Conservation (phyloP, 1,139 yeast species). For the Geotrichum armillariae region DNA sequence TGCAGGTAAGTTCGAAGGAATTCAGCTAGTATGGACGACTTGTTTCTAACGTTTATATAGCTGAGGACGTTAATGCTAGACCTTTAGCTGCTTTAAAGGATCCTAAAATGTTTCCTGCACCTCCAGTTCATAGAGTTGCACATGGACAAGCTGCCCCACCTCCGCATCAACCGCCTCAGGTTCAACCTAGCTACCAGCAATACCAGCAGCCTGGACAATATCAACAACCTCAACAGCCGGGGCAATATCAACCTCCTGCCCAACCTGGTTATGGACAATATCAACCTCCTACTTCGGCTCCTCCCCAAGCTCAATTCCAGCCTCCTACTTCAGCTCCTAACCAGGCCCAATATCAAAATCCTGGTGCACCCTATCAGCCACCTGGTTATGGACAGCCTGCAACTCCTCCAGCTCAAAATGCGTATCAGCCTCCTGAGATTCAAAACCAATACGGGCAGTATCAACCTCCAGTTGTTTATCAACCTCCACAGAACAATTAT, state of each 20-base stretch:
- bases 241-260: constrained; percentile 1
- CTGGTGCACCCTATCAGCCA: neutral
- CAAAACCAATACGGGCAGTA: constrained; percentile 8
- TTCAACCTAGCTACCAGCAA: constrained; percentile 13
- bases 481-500: constrained; percentile 8
- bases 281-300: constrained; percentile 10
- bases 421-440: constrained; percentile 1
- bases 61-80: constrained; percentile 31
- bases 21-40: neutral
- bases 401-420: constrained; percentile 3
- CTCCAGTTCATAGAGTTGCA: constrained; percentile 46
- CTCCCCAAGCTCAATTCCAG: constrained; percentile 6
- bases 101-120: constrained; percentile 52
- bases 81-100: constrained; percentile 41
- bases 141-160: constrained; percentile 31
- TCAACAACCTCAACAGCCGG: neutral
- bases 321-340: constrained; percentile 1
- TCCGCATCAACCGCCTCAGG: constrained; percentile 8
- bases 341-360: neutral
- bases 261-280: constrained; percentile 5
- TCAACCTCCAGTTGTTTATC: constrained; percentile 12
- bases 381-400: neutral
- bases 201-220: constrained; percentile 2
- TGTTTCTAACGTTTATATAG: constrained; percentile 3
- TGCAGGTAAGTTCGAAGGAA: constrained; percentile 7